Base-by-base conservation (phyloP, 2,329 filamentous ascomycete species). In the Diplodia sapinea region DNA sequence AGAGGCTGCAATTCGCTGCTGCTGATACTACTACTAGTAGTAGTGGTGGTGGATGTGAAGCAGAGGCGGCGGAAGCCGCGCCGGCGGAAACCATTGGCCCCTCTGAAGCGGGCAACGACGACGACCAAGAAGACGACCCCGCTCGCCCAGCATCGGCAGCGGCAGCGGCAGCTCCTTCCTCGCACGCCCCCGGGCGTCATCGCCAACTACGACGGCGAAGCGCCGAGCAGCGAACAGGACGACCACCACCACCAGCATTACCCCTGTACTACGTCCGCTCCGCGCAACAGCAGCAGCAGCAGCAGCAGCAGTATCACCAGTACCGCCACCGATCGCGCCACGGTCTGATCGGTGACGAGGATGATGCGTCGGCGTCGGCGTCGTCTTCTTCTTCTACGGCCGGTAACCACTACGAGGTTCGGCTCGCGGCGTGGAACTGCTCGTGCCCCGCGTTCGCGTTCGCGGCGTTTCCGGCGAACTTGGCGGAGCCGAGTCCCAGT, bases 401-500 rank as follows among this genome's bases (percentile, higher is more conserved):
- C 13, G 43, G 7, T 7, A 52, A 23, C 6, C 70, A 56, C 62
- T 96, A 97, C 79, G 83, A 91, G 72, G 91, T 98, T 17, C 87
- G 89, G 11, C 84, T 94, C 1, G 73, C 78, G 0, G 87, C 90
- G 1, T 98, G 95, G 95, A 93, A 91, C 77, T 99, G 95, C 79
- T 92, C 88, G 1, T 99, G 95, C 81, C 90, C 93, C 3, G 89
- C 88, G 1, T 98, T 98, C 78, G 85, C 90, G 0, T 89, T 96
- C 70, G 83, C 89, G 23, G 86, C 89, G 2, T 94, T 93, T 72
- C 77, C 81, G 2, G 77, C 79, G 20, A 61, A 47, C 70, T 69
- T 52, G 31, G 38, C n/a, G 61, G 63, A 65, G 36, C n/a, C 64
- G 33, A 36, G 49, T 9, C 51, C 64, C 4, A 38, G 29, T 38